Base-by-base conservation (phyloP, 2,329 filamentous ascomycete species). In the Fusarium austroafricanum region DNA sequence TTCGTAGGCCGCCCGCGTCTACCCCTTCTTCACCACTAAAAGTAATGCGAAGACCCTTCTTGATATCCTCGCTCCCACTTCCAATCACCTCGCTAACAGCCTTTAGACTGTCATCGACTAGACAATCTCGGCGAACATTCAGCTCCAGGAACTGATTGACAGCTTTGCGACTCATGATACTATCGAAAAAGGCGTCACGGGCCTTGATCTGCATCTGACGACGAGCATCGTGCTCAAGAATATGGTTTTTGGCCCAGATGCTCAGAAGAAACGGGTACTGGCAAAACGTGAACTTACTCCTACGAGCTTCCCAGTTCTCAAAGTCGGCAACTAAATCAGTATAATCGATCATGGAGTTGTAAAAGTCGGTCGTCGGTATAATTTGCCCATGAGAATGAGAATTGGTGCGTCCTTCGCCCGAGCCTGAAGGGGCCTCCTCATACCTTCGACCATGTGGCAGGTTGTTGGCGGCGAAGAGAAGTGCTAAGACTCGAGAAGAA, bases 261-360 rank as follows among this genome's bases (percentile, higher is more conserved):
- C 93, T 97, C 39, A 97, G 83, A 70, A 97, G 90, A 73, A 97
- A 96, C 0, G 94, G 93, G 73, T 96, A 97, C 75, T 97, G 93
- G 75, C 94, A 97, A 75, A 97, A 97, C 0, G 92, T 87, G 75
- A 97, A 97, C 69, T 89, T 92, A 20, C 86, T 85, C 51, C 86
- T 85, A 67, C 87, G 90, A 6, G 87, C 86, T 75, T 97, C 94
- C 94, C 94, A 97, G 11, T 88, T 85, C 74, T 97, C 93, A 73
- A 96, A 97, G 76, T 97, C 94, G 0, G 87, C 87, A 45, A 96
- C 87, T 9, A 97, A 83, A 75, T 97, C 93, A n/a, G 90, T 88
- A 72, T 93, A 93, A 75, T 97, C 94, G 11, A 97, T 85, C 61
- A 97, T 81, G 2, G 92, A 92, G 74, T 93, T 94, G 78, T 97